Evolutionary conservation across 139 green algal genomes (phyloP), one percentile per base, ranked within the genome.

Genomic region (Marvania coccoides): DNA sequence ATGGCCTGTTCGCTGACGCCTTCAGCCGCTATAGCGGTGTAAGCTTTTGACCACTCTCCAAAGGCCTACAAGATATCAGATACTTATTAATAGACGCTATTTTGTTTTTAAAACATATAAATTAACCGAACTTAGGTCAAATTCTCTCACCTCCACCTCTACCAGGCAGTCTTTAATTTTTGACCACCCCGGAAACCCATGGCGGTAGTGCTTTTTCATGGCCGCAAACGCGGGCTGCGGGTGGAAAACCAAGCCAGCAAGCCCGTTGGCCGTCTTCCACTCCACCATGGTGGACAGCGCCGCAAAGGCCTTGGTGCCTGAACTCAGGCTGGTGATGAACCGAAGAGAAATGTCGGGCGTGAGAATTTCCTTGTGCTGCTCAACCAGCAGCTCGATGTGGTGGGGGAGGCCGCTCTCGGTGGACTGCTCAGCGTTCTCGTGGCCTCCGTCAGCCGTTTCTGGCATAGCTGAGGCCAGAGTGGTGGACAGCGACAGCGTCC

Each of bases 181-280:
- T n/a, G 19, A 36, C 45, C 47, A 58, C n/a, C 61, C 61, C 45
- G 58, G 61, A 31, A 58, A 28, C 4, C 37, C 61, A 14, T 67
- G 61, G 30, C 45, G 42, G 45, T 67, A 67, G 45, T 29, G 61
- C 1, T 19, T 31, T 46, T 67, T 67, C 45, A 67, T 47, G 45
- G 26, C 6, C 13, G 33, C 34, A 42, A 67, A 67, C 37, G 47
- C 48, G 26, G 57, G 57, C 14, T 63, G 57, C 13, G 36, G 57
- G 12, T 51, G 57, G 15, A 53, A 36, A 24, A 63, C 13, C 57
- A 63, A 35, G 10, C 57, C 36, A 24, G 48, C 57, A 4, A 48
- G 13, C 5, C 57, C 57, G 6, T 42, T 36, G 36, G 24, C 4
- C 57, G 24, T 8, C 36, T 37, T 36, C 57, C 57, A 63, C 36